Base-by-base conservation (phyloP, 331 rosid species). In the Cydonia oblonga region DNA sequence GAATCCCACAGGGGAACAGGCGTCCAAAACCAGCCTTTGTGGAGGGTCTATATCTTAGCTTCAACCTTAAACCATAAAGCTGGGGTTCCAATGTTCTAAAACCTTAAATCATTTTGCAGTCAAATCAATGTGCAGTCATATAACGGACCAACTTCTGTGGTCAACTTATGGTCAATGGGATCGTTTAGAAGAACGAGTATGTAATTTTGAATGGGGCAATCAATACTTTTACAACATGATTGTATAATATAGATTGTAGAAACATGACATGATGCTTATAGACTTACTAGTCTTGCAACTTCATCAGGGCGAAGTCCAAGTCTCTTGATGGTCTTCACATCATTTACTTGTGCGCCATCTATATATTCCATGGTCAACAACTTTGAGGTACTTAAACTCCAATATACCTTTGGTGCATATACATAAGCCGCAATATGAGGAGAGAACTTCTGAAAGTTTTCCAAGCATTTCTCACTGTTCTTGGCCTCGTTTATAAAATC, bases 351-450 rank as follows among this genome's bases (percentile, higher is more conserved):
- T 56, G 86, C 96, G 62, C 98, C 97, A 51, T 93, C 97, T 63
- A 93, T 91, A 79, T 75, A 93, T 84, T 93, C 98, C 98, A 93
- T 93, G 49, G 97, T 93, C 72, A 93, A 85, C 77, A 93, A 82
- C 86, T 89, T 93, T 65, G 96, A 84, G 77, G 97, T 85, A 70
- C 97, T 91, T 52, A 93, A 76, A 70, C 69, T 85, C 98, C 97
- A 93, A 83, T 82, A 75, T 49, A 93, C 97, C 81, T 80, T 88
- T 15, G 97, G 98, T 35, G 92, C 96, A 85, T 93, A 91, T 70
- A 93, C 81, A 77, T 81, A 88, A 70, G 81, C 83, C 23, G 97
- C 96, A 80, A 93, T 79, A 81, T 88, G 92, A 79, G 98, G 98
- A 82, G 98, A 93, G 75, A 85, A 71, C 84, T 80, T 93, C 59